phyloP scores from a whole-genome alignment of 2,329 filamentous ascomycete species.

The Mycosphaerella sp. region DNA sequence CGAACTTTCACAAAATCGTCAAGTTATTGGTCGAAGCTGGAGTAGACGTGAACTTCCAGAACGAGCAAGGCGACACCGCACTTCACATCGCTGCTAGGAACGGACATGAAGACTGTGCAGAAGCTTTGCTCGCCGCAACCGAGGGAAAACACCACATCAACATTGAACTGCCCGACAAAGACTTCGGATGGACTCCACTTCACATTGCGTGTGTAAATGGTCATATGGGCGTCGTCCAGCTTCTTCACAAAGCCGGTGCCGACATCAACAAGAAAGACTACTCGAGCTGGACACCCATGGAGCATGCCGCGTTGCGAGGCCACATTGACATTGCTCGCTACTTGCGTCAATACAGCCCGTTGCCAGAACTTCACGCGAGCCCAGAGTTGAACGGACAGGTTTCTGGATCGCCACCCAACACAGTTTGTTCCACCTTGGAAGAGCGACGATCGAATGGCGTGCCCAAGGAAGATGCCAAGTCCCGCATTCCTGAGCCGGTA shows the following conservation, averaged over 20 bases:
- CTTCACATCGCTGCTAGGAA: slow-evolving; percentile 87
- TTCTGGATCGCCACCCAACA: slow-evolving; percentile 24
- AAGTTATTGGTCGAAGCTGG: slow-evolving; percentile 81
- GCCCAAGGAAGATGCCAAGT: slow-evolving; percentile 34
- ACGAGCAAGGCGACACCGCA: slow-evolving; percentile 83
- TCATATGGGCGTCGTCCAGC: slow-evolving; percentile 64
- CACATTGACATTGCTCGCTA: slow-evolving; percentile 73
- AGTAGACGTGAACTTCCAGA: slow-evolving; percentile 88
- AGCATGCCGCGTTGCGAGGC: slow-evolving; percentile 85
- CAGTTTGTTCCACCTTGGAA: slow-evolving; percentile 41
- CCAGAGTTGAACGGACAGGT: slow-evolving; percentile 24
- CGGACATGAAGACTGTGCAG: slow-evolving; percentile 74
- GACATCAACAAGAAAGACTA: slow-evolving; percentile 69
- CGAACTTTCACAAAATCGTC: slow-evolving; percentile 79
- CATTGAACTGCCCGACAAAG: slow-evolving; percentile 70
- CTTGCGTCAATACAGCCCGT: slow-evolving; percentile 54
- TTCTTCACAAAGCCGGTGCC: slow-evolving; percentile 72
- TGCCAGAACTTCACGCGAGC: slow-evolving; percentile 30
- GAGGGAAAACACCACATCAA: slow-evolving; percentile 65
- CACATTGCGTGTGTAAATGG: slow-evolving; percentile 91
- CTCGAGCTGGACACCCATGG: slow-evolving; percentile 89
- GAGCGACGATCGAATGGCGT: slow-evolving; percentile 39
- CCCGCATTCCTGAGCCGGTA: slow-evolving; percentile 61
- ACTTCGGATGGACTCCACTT: slow-evolving; percentile 91
- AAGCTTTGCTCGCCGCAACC: slow-evolving; percentile 62